A percentile compares a stretch with the other conserved stretches of the same genome.
Evolutionary conservation across 352 stramenopile genomes (phyloP).

Genomic region (Globisporangium recalcitrans): DNA sequence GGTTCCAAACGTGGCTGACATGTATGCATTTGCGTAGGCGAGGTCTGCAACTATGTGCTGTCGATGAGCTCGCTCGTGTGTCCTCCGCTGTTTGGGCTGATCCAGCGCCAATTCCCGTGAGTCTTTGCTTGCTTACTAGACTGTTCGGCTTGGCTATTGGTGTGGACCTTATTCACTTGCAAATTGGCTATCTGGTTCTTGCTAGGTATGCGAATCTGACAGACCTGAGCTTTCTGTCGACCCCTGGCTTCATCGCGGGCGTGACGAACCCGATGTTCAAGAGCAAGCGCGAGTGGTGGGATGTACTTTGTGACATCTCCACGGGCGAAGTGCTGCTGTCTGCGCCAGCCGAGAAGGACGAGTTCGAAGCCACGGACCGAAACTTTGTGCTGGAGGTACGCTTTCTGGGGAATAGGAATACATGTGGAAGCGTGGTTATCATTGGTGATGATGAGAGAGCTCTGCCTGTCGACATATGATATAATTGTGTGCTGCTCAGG

Average conservation of each 20-base stretch:
- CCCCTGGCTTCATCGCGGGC: slow-evolving; percentile 83
- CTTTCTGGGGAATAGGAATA: neutral
- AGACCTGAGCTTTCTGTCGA: slow-evolving; percentile 82
- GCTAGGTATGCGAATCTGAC: slow-evolving; percentile 85
- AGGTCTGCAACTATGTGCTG: slow-evolving; percentile 86
- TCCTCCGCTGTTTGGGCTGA: slow-evolving; percentile 70
- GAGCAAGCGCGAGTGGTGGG: slow-evolving; percentile 88
- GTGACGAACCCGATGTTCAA: slow-evolving; percentile 93
- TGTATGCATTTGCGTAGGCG: slow-evolving; percentile 21
- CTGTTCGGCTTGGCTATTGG: neutral
- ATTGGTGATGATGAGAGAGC: neutral
- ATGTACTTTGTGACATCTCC: slow-evolving; percentile 86
- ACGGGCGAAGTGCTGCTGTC: slow-evolving; percentile 73
- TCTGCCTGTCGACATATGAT: neutral
- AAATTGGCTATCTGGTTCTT: neutral
- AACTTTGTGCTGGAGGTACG: slow-evolving; percentile 70
- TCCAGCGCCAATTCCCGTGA: slow-evolving; percentile 74
- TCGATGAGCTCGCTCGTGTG: slow-evolving; percentile 79
- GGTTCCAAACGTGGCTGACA: neutral
- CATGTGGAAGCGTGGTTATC: neutral
- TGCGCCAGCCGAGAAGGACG: slow-evolving; percentile 55
- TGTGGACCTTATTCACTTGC: neutral
- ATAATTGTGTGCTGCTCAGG: slow-evolving; percentile 22
- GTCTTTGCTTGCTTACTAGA: neutral
- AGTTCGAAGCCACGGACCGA: slow-evolving; percentile 62